Evolutionary conservation across 2,329 filamentous ascomycete genomes (phyloP), one percentile per base, ranked within the genome.

Genomic region (Didymella lethalis): DNA sequence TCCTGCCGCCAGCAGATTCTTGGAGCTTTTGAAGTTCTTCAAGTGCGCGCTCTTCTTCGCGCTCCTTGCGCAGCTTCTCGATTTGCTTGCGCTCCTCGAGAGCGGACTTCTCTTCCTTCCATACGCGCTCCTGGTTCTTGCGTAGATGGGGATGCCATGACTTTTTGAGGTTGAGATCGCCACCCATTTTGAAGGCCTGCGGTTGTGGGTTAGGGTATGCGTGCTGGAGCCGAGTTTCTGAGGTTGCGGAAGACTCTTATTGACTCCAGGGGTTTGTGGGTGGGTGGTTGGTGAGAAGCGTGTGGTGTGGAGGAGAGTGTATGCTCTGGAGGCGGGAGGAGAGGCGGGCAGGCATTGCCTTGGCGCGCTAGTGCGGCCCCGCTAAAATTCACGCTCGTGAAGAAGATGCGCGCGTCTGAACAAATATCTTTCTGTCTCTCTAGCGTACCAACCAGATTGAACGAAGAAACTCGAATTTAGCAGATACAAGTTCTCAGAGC

Each of bases 31-130:
- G 91, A 1, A 98, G 86, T 76, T 98, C 93, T 77, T 97, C 92
- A 66, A 97, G 91, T 47, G 91, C 89, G 46, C 93, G 88, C 80
- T 99, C 96, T 76, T 98, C 93, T 67, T 93, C 92, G 65, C 96
- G 89, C 79, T 99, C 95, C 72, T 96, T 93, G 72, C 93, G 87
- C 62, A 96, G 89, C 72, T 95, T 91, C 58, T 96, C 92, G 62
- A 93, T 96, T 67, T 90, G 90, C 77, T 98, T 98, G 78, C 95
- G 90, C 83, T 99, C 95, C 52, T 95, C 92, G 12, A 99, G 87
- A 3, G 94, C 95, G 66, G 92, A 91, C 77, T 95, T 89, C 75
- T 98, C 93, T 77, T 96, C 91, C 62, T 94, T 88, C 88, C 91
- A 97, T 67, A 97, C 93, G 76, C 87, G 87, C 77, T 88, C 87